Conservation (phyloP, 192 early-diverging fungal genomes). For the Gamsiella multidivaricata region DNA sequence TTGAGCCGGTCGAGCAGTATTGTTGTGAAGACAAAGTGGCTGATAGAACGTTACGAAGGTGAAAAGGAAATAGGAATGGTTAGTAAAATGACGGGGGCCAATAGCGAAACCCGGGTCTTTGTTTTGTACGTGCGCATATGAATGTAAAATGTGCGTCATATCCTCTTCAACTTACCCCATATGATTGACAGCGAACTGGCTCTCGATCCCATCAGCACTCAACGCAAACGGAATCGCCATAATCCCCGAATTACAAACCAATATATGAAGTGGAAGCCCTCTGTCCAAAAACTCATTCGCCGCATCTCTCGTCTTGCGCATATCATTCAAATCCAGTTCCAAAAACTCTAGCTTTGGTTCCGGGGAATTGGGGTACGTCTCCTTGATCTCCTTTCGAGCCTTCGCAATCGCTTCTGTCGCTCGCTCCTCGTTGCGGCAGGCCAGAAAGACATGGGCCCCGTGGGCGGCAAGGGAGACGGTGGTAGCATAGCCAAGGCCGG, state of each 20-base stretch:
- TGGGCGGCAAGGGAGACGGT: slow-evolving; percentile 27
- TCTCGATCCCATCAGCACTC: slow-evolving; percentile 49
- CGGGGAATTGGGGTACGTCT: background rate
- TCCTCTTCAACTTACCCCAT: too few relatives aligned
- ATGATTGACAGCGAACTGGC: slow-evolving; percentile 59
- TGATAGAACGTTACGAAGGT: too few relatives aligned
- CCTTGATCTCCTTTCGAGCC: slow-evolving; percentile 25
- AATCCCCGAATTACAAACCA: slow-evolving; percentile 53
- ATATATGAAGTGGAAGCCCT: slow-evolving; percentile 55
- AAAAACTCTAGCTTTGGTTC: slow-evolving; percentile 32
- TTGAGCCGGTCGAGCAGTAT: slow-evolving; percentile 42
- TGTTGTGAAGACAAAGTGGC: slow-evolving; percentile 35
- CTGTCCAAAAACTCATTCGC: slow-evolving; percentile 44
- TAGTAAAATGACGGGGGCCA: too few relatives aligned
- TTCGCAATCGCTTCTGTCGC: slow-evolving; percentile 11
- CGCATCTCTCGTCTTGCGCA: slow-evolving; percentile 12
- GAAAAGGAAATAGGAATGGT: too few relatives aligned
- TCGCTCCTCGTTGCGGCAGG: slow-evolving; percentile 9
- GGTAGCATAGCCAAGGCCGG: slow-evolving; percentile 49
- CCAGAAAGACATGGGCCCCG: slow-evolving; percentile 35
- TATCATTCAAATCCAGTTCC: slow-evolving; percentile 34
- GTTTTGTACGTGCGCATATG: too few relatives aligned
- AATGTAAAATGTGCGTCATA: too few relatives aligned
- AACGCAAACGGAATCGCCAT: slow-evolving; percentile 24
- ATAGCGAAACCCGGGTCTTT: too few relatives aligned